Conservation (phyloP, 2,329 filamentous ascomycete species). For the Pseudogymnoascus sp. region DNA sequence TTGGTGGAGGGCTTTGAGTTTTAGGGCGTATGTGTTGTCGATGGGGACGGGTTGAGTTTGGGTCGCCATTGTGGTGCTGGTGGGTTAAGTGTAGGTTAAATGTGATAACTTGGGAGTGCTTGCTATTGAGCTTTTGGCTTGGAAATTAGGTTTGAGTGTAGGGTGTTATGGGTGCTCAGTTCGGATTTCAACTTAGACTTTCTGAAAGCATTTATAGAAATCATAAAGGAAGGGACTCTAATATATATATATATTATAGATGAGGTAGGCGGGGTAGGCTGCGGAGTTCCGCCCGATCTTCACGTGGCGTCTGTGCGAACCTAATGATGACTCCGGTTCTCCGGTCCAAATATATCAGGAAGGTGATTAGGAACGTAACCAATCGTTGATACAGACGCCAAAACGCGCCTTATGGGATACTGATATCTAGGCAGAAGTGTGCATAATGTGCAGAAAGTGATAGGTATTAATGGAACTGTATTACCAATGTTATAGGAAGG, state of each 20-base stretch:
- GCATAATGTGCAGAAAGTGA: background rate
- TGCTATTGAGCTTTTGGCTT: background rate
- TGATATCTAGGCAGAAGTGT: background rate
- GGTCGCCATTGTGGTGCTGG: background rate
- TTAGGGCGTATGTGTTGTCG: conserved; percentile 18
- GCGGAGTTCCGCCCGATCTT: background rate
- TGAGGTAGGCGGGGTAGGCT: background rate
- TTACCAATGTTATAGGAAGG: background rate
- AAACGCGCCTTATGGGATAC: background rate
- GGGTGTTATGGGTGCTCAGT: background rate
- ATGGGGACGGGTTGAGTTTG: background rate
- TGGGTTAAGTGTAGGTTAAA: background rate
- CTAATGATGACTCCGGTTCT: background rate
- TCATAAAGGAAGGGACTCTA: background rate
- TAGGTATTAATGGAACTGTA: background rate
- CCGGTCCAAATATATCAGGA: background rate
- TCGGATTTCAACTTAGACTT: background rate
- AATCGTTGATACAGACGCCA: background rate
- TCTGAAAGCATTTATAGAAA: background rate
- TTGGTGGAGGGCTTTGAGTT: conserved; percentile 38
- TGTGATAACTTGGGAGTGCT: background rate
- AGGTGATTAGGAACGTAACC: background rate
- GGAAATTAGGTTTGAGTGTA: background rate
- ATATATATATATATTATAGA: background rate
- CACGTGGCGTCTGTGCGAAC: background rate